phyloP scores from a whole-genome alignment of 2,329 filamentous ascomycete genomes.

The Penicillium oxalicum region DNA sequence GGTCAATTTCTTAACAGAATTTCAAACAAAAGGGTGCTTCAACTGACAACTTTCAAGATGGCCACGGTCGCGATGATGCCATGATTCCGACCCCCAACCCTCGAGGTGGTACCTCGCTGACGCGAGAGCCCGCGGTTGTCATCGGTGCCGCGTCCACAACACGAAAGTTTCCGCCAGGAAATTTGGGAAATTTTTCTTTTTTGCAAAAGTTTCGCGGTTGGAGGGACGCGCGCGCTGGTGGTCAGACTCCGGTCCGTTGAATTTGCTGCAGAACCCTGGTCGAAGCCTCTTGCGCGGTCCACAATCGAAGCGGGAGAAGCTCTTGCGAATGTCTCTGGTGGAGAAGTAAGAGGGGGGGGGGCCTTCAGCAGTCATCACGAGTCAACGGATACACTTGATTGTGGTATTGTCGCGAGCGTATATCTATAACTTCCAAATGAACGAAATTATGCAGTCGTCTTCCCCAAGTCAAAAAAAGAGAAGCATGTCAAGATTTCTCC shows the following conservation, averaged over 20 bases:
- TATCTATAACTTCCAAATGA: too few species aligned
- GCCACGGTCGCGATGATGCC: too few species aligned
- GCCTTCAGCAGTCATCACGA: not conserved
- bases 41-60: too few species aligned
- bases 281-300: slow-evolving; percentile 24
- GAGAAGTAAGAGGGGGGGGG: slow-evolving; percentile 24
- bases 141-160: slow-evolving; percentile 4
- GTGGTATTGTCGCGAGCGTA: too few species aligned
- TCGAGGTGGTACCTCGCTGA: too few species aligned
- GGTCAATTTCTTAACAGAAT: too few species aligned
- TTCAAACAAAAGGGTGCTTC: too few species aligned
- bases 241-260: slow-evolving; percentile 4
- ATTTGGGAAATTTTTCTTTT: slow-evolving; percentile 1
- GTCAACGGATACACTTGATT: too few species aligned
- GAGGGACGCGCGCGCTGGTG: slow-evolving; percentile 1
- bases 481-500: too few species aligned
- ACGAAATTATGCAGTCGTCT: too few species aligned
- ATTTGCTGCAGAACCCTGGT: slow-evolving; percentile 25
- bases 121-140: not conserved
- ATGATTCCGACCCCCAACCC: too few species aligned
- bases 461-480: too few species aligned
- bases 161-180: slow-evolving; percentile 2
- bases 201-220: slow-evolving; percentile 7
- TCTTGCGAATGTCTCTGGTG: slow-evolving; percentile 30
- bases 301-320: slow-evolving; percentile 37